Percentiles rank a stretch among this genome's conserved stretches.
These are phyloP conservation scores for Nasturtium officinale DNA, from an alignment of 345 rosid species.

Conservation along the genomic window DNA sequence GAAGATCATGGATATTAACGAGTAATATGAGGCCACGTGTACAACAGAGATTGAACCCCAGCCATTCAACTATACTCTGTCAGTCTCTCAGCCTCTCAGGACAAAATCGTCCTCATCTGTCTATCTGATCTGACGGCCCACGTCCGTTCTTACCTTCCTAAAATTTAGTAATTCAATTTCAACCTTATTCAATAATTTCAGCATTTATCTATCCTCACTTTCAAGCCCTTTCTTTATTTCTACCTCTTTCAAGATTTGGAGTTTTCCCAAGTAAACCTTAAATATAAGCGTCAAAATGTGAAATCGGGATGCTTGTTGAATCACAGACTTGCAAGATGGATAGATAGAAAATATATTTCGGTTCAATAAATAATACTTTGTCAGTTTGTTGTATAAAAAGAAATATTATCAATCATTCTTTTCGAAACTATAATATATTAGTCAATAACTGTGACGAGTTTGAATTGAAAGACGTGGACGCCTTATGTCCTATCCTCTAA, in stretches of 20 bases:
- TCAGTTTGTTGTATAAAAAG: background rate
- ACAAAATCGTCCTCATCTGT: constrained; percentile 29
- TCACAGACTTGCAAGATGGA: background rate
- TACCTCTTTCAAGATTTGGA: background rate
- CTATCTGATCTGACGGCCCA: constrained; percentile 38
- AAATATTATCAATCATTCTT: constrained; percentile 2
- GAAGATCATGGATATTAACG: constrained; percentile 32
- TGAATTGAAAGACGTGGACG: constrained; percentile 23
- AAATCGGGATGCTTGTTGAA: background rate
- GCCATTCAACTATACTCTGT: constrained; percentile 31
- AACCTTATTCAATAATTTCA: background rate
- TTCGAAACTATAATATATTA: background rate
- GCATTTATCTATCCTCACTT: background rate
- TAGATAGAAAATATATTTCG: background rate
- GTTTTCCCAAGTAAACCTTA: background rate
- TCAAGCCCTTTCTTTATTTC: background rate
- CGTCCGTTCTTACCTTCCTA: constrained; percentile 27
- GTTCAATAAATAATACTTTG: background rate
- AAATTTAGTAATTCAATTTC: constrained; percentile 21
- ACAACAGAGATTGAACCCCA: constrained; percentile 42
- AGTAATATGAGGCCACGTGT: constrained; percentile 27
- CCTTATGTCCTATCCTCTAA: constrained; percentile 6
- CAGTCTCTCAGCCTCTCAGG: constrained; percentile 3
- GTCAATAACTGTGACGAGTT: background rate
- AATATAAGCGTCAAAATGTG: background rate